Percentiles rank a stretch among this genome's conserved stretches.
Conservation (phyloP, 140 eudicot species). For the Erigeron philadelphicus region DNA sequence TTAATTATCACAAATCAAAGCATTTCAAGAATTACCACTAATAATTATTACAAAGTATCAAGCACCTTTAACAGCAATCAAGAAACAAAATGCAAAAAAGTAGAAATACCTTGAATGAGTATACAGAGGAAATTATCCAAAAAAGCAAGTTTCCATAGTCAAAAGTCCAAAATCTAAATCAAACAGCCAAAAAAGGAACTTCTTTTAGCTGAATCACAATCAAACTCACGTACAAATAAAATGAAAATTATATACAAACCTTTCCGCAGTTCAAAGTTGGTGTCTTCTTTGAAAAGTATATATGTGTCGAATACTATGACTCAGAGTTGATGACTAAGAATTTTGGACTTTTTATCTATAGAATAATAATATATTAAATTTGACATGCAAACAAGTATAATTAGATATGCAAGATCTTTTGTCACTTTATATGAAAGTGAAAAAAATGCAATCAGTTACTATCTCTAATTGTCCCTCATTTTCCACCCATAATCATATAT, state of each 20-base stretch:
- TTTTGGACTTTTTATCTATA: neutral
- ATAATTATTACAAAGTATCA: neutral
- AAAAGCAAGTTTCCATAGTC: neutral
- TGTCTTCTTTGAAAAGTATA: neutral
- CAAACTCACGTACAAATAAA: slow-evolving; percentile 20
- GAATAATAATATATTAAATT: neutral
- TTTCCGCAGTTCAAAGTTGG: slow-evolving; percentile 16
- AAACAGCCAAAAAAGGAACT: slow-evolving; percentile 17
- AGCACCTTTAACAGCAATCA: slow-evolving; percentile 15
- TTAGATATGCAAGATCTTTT: slow-evolving; percentile 9
- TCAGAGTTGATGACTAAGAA: slow-evolving; percentile 4
- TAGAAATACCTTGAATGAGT: no score
- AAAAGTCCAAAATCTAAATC: slow-evolving; percentile 20
- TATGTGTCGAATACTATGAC: slow-evolving; percentile 2
- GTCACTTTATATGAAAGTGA: neutral
- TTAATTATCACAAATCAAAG: neutral
- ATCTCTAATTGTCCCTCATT: neutral
- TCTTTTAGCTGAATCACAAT: slow-evolving; percentile 21
- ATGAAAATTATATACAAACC: slow-evolving; percentile 1
- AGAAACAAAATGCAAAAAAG: neutral
- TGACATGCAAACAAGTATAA: neutral
- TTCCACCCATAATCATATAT: neutral
- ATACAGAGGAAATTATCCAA: no score
- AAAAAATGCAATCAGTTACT: neutral
- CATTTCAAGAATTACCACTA: no score